Percentiles rank a stretch among this genome's conserved stretches.
These are phyloP conservation scores for Cercospora beticola DNA, from an alignment of 2,329 filamentous ascomycete species.

Conservation along the genomic window DNA sequence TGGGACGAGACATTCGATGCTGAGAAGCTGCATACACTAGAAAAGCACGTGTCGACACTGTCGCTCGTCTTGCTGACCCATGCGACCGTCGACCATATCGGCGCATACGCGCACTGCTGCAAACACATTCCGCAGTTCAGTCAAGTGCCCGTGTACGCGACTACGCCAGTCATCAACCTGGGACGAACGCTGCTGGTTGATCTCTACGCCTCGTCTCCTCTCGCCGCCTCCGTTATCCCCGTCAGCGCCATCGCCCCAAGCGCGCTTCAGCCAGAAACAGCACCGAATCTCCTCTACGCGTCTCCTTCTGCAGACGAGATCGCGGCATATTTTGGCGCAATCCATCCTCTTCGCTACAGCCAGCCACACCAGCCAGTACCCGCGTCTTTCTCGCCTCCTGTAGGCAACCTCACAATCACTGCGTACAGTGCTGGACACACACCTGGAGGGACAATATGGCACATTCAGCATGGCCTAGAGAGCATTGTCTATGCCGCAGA, in stretches of 20 bases:
- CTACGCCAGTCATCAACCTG: conserved; percentile 86
- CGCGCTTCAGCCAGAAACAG: conserved; percentile 41
- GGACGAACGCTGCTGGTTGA: conserved; percentile 89
- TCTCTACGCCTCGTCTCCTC: conserved; percentile 82
- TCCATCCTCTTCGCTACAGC: conserved; percentile 92
- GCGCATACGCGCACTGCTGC: conserved; percentile 94
- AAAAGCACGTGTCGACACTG: conserved; percentile 88
- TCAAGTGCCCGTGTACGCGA: conserved; percentile 91
- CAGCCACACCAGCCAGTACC: conserved; percentile 89
- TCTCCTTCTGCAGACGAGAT: conserved; percentile 86
- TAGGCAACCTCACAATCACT: conserved; percentile 90
- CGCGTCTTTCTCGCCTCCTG: conserved; percentile 81
- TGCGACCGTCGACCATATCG: conserved; percentile 85
- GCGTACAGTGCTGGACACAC: conserved; percentile 97
- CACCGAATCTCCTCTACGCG: conserved; percentile 59
- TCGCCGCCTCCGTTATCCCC: conserved; percentile 82
- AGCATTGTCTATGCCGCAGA: conserved; percentile 97
- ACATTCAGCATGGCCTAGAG: conserved; percentile 93
- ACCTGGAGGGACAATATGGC: conserved; percentile 96
- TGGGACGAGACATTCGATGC: conserved; percentile 93
- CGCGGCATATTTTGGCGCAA: conserved; percentile 82
- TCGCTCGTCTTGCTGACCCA: conserved; percentile 94
- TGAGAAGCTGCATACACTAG: conserved; percentile 78
- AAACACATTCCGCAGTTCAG: conserved; percentile 91
- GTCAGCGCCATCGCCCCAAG: conserved; percentile 57